A percentile compares a stretch with the other conserved stretches of the same genome.
Evolutionary conservation across 148 eudicot species (phyloP).

Genomic region (Amaranthus cruentus): DNA sequence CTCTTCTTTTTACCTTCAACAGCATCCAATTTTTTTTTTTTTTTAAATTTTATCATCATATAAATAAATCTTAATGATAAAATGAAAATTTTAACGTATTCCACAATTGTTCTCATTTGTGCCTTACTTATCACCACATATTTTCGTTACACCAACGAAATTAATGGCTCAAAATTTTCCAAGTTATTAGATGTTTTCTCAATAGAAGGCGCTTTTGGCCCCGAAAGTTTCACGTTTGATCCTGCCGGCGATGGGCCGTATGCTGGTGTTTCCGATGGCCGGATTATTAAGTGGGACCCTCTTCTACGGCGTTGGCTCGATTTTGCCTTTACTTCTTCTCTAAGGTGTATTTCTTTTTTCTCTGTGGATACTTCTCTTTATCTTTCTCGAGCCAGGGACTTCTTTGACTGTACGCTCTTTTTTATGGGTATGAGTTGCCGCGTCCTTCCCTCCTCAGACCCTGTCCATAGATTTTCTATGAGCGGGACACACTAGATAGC

Average conservation of each 20-base stretch:
- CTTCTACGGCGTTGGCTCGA: conserved; percentile 35
- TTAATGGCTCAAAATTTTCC: not conserved
- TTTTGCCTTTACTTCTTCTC: conserved; percentile 39
- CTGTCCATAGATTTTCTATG: too few species aligned
- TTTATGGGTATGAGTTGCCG: too few species aligned
- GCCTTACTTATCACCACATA: conserved; percentile 17
- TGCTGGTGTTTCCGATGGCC: conserved; percentile 39
- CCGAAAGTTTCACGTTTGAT: conserved; percentile 41
- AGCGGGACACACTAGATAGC: too few species aligned
- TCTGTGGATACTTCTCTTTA: too few species aligned
- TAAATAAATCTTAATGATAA: not conserved
- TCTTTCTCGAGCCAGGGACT: too few species aligned
- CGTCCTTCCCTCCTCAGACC: too few species aligned
- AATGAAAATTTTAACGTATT: conserved; percentile 16
- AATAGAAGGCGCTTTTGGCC: conserved; percentile 34
- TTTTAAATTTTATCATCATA: not conserved
- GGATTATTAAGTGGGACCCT: conserved; percentile 34
- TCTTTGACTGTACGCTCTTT: too few species aligned
- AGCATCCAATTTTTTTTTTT: not conserved
- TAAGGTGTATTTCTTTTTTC: conserved; percentile 16
- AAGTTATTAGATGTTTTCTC: conserved; percentile 22
- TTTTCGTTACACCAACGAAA: conserved; percentile 1
- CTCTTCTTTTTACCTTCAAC: not conserved
- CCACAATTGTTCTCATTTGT: conserved; percentile 13
- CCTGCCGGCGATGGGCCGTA: conserved; percentile 33